A percentile compares a stretch with the other conserved stretches of the same genome.
phyloP scores from a whole-genome alignment of 2,329 filamentous ascomycete genomes.

The Apiospora rasikravindrae region DNA sequence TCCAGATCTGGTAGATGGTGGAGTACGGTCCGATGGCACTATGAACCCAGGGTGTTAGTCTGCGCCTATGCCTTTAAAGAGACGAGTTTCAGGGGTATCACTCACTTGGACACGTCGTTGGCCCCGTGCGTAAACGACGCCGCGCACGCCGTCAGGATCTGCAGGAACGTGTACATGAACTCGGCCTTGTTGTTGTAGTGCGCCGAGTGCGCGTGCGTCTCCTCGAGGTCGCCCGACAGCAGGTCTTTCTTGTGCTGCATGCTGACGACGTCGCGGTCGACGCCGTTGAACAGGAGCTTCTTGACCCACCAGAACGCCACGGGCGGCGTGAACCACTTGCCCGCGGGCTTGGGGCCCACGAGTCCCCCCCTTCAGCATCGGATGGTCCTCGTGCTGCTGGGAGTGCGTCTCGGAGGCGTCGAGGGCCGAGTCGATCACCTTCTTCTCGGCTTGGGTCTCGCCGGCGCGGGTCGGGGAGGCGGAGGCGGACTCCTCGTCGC shows the following conservation, averaged over 20 bases:
- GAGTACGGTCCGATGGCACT: slow-evolving; percentile 67
- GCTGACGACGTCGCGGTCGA: slow-evolving; percentile 48
- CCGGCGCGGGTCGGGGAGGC: slow-evolving; percentile 19
- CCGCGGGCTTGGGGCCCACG: slow-evolving; percentile 32
- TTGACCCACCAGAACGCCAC: slow-evolving; percentile 33
- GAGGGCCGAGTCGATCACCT: slow-evolving; percentile 23
- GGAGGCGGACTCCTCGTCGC: slow-evolving; percentile 31
- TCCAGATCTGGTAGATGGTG: slow-evolving; percentile 66
- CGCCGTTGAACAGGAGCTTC: slow-evolving; percentile 44
- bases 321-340: slow-evolving; percentile 38
- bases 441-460: slow-evolving; percentile 25
- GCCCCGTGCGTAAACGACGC: slow-evolving; percentile 70
- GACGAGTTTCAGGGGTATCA: neutral
- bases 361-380: slow-evolving; percentile 26
- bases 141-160: slow-evolving; percentile 64
- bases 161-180: slow-evolving; percentile 65
- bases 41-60: neutral
- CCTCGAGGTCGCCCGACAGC: slow-evolving; percentile 57
- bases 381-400: neutral
- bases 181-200: slow-evolving; percentile 69
- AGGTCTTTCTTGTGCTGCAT: slow-evolving; percentile 47
- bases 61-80: too few species aligned
- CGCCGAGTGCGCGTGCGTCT: slow-evolving; percentile 60
- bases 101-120: slow-evolving; percentile 58
- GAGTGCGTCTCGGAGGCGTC: slow-evolving; percentile 22